Evolutionary conservation across 1,139 yeast species (phyloP).

Genomic region (Entelexis paramagnoliae): DNA sequence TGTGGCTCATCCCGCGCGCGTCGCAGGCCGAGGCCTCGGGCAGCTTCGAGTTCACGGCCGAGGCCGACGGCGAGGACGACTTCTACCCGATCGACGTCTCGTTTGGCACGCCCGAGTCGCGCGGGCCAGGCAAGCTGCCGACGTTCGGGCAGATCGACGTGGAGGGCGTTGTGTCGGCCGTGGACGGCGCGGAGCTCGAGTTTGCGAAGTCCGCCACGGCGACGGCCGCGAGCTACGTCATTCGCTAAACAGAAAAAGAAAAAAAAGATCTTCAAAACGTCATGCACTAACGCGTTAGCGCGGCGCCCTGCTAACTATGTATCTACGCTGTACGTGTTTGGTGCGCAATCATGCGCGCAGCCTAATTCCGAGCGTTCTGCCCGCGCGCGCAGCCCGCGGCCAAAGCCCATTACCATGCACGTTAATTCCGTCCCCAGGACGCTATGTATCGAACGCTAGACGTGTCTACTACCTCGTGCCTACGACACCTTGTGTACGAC

Average conservation of each 20-base stretch:
- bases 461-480: too few relatives aligned
- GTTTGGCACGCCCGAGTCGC: constrained; percentile 34
- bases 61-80: constrained; percentile 67
- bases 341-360: too few relatives aligned
- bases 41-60: constrained; percentile 68
- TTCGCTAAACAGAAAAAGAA: constrained; percentile 38
- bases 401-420: too few relatives aligned
- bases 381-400: too few relatives aligned
- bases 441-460: too few relatives aligned
- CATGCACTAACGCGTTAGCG: too few relatives aligned
- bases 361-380: too few relatives aligned
- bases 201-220: constrained; percentile 59
- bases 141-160: constrained; percentile 42
- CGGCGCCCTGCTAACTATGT: too few relatives aligned
- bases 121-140: constrained; percentile 26
- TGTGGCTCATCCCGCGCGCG: constrained; percentile 36
- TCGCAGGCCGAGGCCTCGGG: constrained; percentile 46
- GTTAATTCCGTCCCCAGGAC: too few relatives aligned
- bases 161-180: constrained; percentile 35
- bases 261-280: too few relatives aligned
- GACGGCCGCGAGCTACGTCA: constrained; percentile 53
- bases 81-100: constrained; percentile 77
- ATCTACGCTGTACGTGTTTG: too few relatives aligned
- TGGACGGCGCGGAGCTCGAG: constrained; percentile 45
- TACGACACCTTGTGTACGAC: too few relatives aligned